Conservation (phyloP, 257 asterid species). For the Catharanthus roseus region DNA sequence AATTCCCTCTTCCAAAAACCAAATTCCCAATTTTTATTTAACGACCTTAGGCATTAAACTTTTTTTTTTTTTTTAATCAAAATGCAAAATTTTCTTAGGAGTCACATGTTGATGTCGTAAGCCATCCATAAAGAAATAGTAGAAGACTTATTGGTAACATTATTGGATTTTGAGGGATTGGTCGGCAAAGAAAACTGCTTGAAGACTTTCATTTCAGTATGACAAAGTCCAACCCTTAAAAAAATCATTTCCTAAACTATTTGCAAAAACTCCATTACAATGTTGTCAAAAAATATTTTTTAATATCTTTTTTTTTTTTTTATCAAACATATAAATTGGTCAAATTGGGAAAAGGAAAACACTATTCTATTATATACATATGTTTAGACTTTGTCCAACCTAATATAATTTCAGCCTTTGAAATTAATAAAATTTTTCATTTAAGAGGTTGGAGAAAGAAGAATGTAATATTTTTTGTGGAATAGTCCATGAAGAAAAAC, state of each 20-base stretch:
- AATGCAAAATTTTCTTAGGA: neutral
- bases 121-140: conserved; percentile 6
- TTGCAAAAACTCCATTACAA: no score
- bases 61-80: neutral
- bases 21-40: conserved; percentile 16
- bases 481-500: no score
- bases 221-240: neutral
- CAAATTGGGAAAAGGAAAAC: no score
- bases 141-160: conserved; percentile 14
- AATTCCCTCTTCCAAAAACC: conserved; percentile 9
- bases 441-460: no score
- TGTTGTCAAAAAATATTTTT: no score
- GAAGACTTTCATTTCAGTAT: neutral
- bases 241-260: neutral
- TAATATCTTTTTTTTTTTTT: no score
- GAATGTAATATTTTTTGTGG: no score
- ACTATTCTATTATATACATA: no score
- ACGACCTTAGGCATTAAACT: conserved; percentile 18
- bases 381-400: no score
- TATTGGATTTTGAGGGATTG: conserved; percentile 8
- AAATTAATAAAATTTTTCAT: no score
- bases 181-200: neutral
- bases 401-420: no score
- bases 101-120: conserved; percentile 2
- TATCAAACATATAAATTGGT: no score